These are phyloP conservation scores for Heritiera littoralis DNA, from an alignment of 345 rosid genomes.

Conservation along the genomic window DNA sequence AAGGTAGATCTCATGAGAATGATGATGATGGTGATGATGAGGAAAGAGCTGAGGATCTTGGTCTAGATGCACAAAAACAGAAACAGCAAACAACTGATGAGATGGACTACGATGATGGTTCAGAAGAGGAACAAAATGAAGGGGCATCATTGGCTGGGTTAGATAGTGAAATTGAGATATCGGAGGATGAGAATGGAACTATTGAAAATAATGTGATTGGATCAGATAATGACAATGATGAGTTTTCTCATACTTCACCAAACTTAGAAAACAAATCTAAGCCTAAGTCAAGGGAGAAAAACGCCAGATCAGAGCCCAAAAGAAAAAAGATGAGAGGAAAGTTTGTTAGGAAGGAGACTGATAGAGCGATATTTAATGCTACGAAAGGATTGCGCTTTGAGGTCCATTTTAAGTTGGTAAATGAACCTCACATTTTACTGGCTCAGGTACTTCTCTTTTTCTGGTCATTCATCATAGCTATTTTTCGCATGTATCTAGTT, in stretches of 20 bases:
- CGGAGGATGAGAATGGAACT: conserved; percentile 38
- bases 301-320: conserved; percentile 31
- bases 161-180: conserved; percentile 31
- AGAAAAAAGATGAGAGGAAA: conserved; percentile 37
- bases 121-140: conserved; percentile 46
- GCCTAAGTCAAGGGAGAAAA: conserved; percentile 35
- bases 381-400: conserved; percentile 53
- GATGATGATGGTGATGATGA: conserved; percentile 41
- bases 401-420: conserved; percentile 65
- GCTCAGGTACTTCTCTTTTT: conserved; percentile 62
- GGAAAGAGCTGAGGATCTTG: conserved; percentile 77
- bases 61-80: conserved; percentile 68
- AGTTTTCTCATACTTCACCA: conserved; percentile 22
- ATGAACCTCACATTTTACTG: conserved; percentile 82
- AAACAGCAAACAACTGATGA: conserved; percentile 57
- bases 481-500: no score
- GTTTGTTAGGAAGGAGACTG: conserved; percentile 27
- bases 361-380: conserved; percentile 51
- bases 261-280: conserved; percentile 14
- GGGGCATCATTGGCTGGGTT: conserved; percentile 32
- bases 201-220: conserved; percentile 38
- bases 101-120: conserved; percentile 69
- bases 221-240: conserved; percentile 20
- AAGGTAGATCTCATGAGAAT: conserved; percentile 32
- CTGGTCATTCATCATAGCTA: background rate